These are phyloP conservation scores for Malania oleifera DNA, from an alignment of 164 flowering plant species.

Conservation along the genomic window DNA sequence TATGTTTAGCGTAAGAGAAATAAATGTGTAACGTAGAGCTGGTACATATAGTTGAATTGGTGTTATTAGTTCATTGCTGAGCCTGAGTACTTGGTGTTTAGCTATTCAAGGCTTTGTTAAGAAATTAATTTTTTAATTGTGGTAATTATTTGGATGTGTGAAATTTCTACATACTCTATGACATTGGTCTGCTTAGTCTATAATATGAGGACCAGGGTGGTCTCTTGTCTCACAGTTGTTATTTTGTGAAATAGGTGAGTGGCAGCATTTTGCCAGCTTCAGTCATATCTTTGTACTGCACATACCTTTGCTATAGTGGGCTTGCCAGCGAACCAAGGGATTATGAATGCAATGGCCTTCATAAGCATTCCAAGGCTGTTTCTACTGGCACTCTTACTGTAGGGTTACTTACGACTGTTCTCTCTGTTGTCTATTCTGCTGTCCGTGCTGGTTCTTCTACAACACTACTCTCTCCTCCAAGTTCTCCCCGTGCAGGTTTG, in stretches of 20 bases:
- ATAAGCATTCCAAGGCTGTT: conserved; percentile 83
- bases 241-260: conserved; percentile 44
- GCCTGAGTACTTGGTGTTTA: no score
- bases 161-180: no score
- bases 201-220: neutral
- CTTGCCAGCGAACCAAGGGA: conserved; percentile 97
- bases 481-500: conserved; percentile 90
- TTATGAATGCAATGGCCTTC: conserved; percentile 93
- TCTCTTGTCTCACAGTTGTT: conserved; percentile 9
- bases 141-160: no score
- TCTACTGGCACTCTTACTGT: conserved; percentile 78
- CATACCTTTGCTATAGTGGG: conserved; percentile 89
- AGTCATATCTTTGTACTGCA: conserved; percentile 83
- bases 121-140: no score
- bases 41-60: no score
- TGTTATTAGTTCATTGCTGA: no score
- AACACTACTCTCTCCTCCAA: conserved; percentile 75
- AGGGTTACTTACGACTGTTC: conserved; percentile 80
- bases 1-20: no score
- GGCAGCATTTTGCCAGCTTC: conserved; percentile 96
- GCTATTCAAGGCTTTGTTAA: no score
- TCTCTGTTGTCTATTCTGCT: conserved; percentile 96
- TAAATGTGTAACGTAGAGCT: no score
- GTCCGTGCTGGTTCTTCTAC: conserved; percentile 99
- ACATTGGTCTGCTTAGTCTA: neutral